These are phyloP conservation scores for Ascochyta clinopodiicola DNA, from an alignment of 2,329 filamentous ascomycete genomes.

Conservation along the genomic window DNA sequence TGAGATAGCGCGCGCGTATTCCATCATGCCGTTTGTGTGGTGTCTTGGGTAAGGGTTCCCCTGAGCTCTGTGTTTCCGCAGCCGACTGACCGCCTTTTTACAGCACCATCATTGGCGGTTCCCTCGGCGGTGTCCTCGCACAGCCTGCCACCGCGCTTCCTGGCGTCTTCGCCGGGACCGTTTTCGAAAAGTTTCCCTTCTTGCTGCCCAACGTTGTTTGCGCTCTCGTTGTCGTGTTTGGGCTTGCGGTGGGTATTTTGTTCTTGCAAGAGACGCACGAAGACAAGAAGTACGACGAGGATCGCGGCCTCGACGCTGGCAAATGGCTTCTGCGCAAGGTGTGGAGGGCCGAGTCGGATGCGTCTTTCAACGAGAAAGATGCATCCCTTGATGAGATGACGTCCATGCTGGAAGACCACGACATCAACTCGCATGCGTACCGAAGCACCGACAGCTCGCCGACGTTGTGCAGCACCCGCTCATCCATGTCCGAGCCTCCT, in stretches of 20 bases:
- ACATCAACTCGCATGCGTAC: conserved; percentile 65
- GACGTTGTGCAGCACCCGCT: conserved; percentile 49
- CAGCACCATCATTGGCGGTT: conserved; percentile 89
- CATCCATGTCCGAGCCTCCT: conserved; percentile 40
- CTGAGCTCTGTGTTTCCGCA: conserved; percentile 15
- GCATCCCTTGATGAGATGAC: conserved; percentile 64
- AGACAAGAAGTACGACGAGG: conserved; percentile 76
- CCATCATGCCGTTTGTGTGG: conserved; percentile 98
- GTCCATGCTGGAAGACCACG: conserved; percentile 62
- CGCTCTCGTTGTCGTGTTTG: conserved; percentile 75
- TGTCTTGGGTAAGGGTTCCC: conserved; percentile 74
- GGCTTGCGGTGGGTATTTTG: conserved; percentile 78
- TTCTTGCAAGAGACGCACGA: conserved; percentile 95
- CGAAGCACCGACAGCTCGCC: conserved; percentile 64
- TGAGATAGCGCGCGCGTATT: conserved; percentile 79
- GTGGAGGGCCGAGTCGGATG: conserved; percentile 36
- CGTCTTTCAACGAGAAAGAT: conserved; percentile 48
- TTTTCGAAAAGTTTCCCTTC: conserved; percentile 89
- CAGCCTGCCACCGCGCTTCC: conserved; percentile 86
- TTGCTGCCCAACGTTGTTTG: conserved; percentile 92
- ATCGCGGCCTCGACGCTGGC: conserved; percentile 79
- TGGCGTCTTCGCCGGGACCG: conserved; percentile 72
- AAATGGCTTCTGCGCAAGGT: conserved; percentile 65
- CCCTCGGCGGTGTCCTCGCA: conserved; percentile 88
- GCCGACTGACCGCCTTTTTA: conserved; percentile 37